Conservation (phyloP, 805 yeast genomes). For the Sungouiozyma intestinalis region DNA sequence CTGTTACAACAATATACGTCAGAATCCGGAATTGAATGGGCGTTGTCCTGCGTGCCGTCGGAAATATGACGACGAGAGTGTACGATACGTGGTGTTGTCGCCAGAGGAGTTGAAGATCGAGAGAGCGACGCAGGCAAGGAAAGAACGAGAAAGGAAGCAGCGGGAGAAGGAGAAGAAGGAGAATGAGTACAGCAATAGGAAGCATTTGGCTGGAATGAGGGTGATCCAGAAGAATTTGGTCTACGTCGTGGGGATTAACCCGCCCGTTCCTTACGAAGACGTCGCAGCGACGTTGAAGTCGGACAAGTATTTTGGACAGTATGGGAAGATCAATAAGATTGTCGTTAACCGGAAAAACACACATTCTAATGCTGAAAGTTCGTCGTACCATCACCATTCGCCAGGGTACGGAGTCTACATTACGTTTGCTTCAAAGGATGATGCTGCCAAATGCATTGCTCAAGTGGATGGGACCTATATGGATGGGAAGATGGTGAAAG, state of each 20-base stretch:
- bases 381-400: slow-evolving; percentile 16
- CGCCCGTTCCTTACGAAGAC: slow-evolving; percentile 68
- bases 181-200: slow-evolving; percentile 68
- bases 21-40: slow-evolving; percentile 90
- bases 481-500: slow-evolving; percentile 82
- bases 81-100: slow-evolving; percentile 73
- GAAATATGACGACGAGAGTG: slow-evolving; percentile 83
- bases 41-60: slow-evolving; percentile 97
- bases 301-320: slow-evolving; percentile 96
- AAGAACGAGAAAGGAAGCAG: slow-evolving; percentile 73
- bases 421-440: slow-evolving; percentile 86
- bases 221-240: slow-evolving; percentile 97
- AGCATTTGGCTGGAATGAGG: slow-evolving; percentile 90
- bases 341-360: slow-evolving; percentile 77
- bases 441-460: slow-evolving; percentile 85
- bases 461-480: slow-evolving; percentile 87
- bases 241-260: slow-evolving; percentile 87
- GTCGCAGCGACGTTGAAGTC: slow-evolving; percentile 72
- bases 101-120: slow-evolving; percentile 78
- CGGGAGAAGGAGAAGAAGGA: slow-evolving; percentile 88
- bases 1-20: slow-evolving; percentile 92
- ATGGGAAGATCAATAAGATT: slow-evolving; percentile 88
- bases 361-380: slow-evolving; percentile 19
- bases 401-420: slow-evolving; percentile 93
- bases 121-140: slow-evolving; percentile 68